Evolutionary conservation across 163 green algal genomes (phyloP), one percentile per base, ranked within the genome.

Genomic region (Scenedesmus sp.): DNA sequence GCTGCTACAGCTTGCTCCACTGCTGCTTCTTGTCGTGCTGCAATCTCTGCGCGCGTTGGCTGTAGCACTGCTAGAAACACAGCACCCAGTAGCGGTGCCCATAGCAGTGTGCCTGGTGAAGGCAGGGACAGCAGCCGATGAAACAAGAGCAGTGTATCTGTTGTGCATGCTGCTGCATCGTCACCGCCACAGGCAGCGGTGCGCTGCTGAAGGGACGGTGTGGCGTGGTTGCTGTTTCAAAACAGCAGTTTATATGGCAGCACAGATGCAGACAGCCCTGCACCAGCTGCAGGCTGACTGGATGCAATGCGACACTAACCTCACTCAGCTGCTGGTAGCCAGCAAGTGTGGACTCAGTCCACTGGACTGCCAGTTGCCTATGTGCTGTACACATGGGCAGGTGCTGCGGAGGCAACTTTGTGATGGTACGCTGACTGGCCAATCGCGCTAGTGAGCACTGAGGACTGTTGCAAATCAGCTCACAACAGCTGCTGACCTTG

Each of bases 31-130:
- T 91, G 87, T 15, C 67, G 87, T 66, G 83, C 20, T 18, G 57
- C 57, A 59, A 91, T 91, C 87, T 91, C 87, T 59, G 87, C 87
- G 5, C 67, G 83, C 4, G 87, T 91, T 16, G 87, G 87, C 76
- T 91, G 87, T 26, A 91, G 74, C 76, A 91, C 52, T 59, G 87
- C 87, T 7, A 91, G 23, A 4, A 55, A 56, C n/a, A 91, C 62
- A 13, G 74, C 87, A 64, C 87, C 74, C 26, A 91, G 77, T 76
- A 91, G 57, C 9, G 87, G 87, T 0, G 87, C n/a, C 87, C 87
- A 91, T 3, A 91, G n/a, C 57, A 91, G 87, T 13, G 54, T 55
- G 67, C 87, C 87, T 91, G 86, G 16, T 60, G 77, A 10, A n/a
- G 0, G 77, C 77, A 57, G 77, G 18, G 23, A 34, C 77, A 57